These are phyloP conservation scores for Leccinum longicurvipes DNA, from an alignment of 768 basidiomycete genomes.

Conservation along the genomic window DNA sequence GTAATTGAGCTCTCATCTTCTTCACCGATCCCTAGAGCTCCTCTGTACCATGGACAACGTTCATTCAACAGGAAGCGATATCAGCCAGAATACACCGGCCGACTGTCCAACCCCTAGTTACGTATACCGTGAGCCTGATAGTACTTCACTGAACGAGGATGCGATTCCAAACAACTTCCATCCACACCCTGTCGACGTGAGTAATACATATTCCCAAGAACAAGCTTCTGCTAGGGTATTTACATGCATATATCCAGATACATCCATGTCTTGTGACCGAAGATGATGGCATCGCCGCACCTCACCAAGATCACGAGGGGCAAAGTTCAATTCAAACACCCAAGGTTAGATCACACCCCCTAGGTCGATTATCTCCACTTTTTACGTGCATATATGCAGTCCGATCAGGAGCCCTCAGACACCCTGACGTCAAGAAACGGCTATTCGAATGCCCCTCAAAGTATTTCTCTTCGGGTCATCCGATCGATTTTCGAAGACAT, in stretches of 20 bases:
- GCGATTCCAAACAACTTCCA: not conserved
- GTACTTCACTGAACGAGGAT: not conserved
- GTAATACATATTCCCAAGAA: not conserved
- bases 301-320: not conserved
- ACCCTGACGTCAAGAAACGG: not conserved
- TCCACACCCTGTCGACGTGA: not conserved
- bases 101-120: not conserved
- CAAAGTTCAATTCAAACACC: not conserved
- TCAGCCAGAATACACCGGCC: not conserved
- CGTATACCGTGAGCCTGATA: not conserved
- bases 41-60: conserved; percentile 9
- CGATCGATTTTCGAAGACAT: not conserved
- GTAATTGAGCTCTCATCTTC: not conserved
- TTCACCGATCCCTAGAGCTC: not conserved
- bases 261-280: not conserved
- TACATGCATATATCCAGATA: conserved; percentile 17
- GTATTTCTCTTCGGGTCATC: not conserved
- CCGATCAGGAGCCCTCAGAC: not conserved
- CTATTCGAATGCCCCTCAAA: not conserved
- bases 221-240: no score
- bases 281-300: not conserved
- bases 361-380: not conserved
- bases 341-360: conserved; percentile 4
- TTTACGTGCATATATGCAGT: conserved; percentile 24
- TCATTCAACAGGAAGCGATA: not conserved